Base-by-base conservation (phyloP, 2,329 filamentous ascomycete genomes). In the Penicillium griseofulvum region DNA sequence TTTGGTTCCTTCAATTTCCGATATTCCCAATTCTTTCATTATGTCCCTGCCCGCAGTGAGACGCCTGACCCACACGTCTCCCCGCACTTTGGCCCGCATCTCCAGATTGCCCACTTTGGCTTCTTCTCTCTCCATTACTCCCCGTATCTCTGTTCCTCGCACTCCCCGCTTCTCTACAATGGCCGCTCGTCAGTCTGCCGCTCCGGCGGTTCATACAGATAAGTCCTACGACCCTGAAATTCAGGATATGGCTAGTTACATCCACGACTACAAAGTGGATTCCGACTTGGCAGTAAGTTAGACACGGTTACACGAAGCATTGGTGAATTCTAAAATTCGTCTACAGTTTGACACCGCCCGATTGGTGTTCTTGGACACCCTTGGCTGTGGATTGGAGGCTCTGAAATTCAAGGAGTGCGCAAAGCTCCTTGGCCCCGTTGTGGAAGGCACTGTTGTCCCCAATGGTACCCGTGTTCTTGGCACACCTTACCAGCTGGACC, bases 381-480 rank as follows among this genome's bases (percentile, higher is more conserved):
- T 99, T 45, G 94, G 94, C 71, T 99, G 94, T 76, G 94, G 94
- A 73, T 87, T 99, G 61, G 92, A 97, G 80, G 94, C 90, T 65
- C 84, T 99, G 71, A 87, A 88, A 66, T 99, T 99, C 81, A 90
- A 92, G 76, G 90, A 97, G 78, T 97, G 94, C 83, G 86, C 88
- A 62, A 97, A 97, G 80, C 85, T 97, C 56, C 87, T 99, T 38
- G 94, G 94, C 19, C 94, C 94, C 49, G 83, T 93, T 64, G 93
- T 99, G 48, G 87, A 90, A 58, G 94, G 93, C 66, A 97, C 94
- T 50, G 78, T 87, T 43, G 93, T 97, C 52, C 93, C 94, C 72
- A 92, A 96, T 72, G 94, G 94, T 64, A 88, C 91, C 68, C 90
- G 87, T 72, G 90, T 99, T 42, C 90, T 90, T 38, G 94, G 94